Evolutionary conservation across 208 protist genomes (phyloP).

Genomic region (Trypanosoma boissoni): DNA sequence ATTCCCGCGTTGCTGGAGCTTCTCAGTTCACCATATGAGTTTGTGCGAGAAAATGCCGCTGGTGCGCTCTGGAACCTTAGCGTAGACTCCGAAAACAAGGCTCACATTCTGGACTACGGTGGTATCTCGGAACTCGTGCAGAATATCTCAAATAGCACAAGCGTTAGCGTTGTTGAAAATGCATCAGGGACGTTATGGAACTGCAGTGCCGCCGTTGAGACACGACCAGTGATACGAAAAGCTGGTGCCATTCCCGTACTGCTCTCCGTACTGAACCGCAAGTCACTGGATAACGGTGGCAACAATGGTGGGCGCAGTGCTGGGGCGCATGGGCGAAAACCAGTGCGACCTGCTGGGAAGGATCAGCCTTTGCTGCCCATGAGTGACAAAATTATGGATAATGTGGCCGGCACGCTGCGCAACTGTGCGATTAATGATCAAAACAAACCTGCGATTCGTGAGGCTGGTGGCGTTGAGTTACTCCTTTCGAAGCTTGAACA

Average conservation of each 20-base stretch:
- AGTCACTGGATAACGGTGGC: constrained; percentile 16
- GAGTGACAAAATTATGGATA: constrained; percentile 88
- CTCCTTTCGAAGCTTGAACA: constrained; percentile 64
- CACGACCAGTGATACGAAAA: constrained; percentile 78
- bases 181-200: constrained; percentile 92
- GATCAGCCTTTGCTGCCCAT: constrained; percentile 6
- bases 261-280: constrained; percentile 60
- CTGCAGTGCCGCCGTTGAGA: constrained; percentile 85
- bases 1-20: constrained; percentile 86
- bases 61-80: constrained; percentile 92
- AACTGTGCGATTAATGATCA: constrained; percentile 94
- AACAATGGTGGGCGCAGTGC: background rate
- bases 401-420: constrained; percentile 84
- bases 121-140: constrained; percentile 79
- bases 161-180: constrained; percentile 86
- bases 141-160: constrained; percentile 62
- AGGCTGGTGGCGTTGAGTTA: constrained; percentile 82
- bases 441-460: constrained; percentile 85
- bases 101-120: constrained; percentile 85
- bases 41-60: constrained; percentile 90
- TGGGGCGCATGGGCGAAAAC: constrained; percentile 5
- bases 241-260: constrained; percentile 80
- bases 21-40: constrained; percentile 62
- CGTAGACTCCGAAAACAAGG: constrained; percentile 91
- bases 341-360: constrained; percentile 3